Evolutionary conservation across 176 grass and related monocot genomes (phyloP).

Genomic region (Otatea glauca): DNA sequence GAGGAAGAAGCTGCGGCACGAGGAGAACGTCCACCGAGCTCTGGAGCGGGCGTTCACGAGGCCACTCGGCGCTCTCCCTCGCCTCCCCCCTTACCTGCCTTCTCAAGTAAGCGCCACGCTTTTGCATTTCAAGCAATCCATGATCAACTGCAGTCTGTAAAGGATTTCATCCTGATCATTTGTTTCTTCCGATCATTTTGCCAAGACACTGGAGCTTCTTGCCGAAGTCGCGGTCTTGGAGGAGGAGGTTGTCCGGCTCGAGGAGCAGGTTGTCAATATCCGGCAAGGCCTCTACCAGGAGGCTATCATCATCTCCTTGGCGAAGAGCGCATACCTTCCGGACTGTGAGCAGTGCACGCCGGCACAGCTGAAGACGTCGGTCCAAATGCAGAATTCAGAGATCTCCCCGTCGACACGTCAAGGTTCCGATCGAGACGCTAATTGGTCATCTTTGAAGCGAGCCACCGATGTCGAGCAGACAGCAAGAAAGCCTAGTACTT

Average conservation of each 20-base stretch:
- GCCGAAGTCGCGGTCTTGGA: constrained; percentile 90
- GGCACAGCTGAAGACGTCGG: constrained; percentile 34
- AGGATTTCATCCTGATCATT: constrained; percentile 25
- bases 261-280: constrained; percentile 80
- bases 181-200: constrained; percentile 20
- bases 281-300: constrained; percentile 79
- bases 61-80: constrained; percentile 81
- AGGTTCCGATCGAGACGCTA: constrained; percentile 36
- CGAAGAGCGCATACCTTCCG: constrained; percentile 47
- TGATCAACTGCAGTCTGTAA: neutral
- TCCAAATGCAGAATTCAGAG: constrained; percentile 24
- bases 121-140: neutral
- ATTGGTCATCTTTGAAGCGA: constrained; percentile 43
- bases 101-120: constrained; percentile 57
- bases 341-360: constrained; percentile 1
- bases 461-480: constrained; percentile 39
- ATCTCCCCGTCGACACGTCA: constrained; percentile 4
- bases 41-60: constrained; percentile 87
- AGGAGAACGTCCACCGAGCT: constrained; percentile 93
- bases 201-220: constrained; percentile 84
- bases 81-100: constrained; percentile 86
- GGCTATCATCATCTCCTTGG: constrained; percentile 63
- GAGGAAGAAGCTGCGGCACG: constrained; percentile 84
- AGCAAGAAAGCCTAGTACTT: constrained; percentile 39
- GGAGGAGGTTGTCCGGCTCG: constrained; percentile 86